phyloP scores from a whole-genome alignment of 345 rosid genomes.

The Boechera retrofracta region DNA sequence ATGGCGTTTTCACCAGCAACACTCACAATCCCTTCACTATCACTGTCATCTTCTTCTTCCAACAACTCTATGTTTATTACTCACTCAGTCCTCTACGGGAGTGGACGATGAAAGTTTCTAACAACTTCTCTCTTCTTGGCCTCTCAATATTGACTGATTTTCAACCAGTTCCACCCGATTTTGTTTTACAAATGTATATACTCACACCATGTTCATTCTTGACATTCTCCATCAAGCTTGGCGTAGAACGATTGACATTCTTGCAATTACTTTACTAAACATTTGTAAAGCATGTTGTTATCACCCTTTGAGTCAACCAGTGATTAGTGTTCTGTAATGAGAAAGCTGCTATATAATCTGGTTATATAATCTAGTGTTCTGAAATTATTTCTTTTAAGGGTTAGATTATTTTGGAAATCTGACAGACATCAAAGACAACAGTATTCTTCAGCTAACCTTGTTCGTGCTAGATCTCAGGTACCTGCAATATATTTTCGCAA shows the following conservation, averaged over 20 bases:
- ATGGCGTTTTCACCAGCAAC: conserved; percentile 15
- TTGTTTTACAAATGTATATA: conserved; percentile 17
- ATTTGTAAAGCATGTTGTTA: conserved; percentile 11
- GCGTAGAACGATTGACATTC: neutral
- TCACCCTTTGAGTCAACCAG: conserved; percentile 1
- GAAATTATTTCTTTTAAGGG: neutral
- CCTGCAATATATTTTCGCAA: neutral
- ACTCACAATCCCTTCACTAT: conserved; percentile 30
- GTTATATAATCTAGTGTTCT: neutral
- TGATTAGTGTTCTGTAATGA: neutral
- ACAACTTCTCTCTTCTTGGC: conserved; percentile 10
- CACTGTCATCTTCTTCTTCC: conserved; percentile 33
- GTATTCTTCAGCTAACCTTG: conserved; percentile 6
- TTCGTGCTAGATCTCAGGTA: conserved; percentile 22
- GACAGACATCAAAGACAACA: neutral
- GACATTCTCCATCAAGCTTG: conserved; percentile 21
- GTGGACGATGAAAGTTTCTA: conserved; percentile 42
- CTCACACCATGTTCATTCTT: conserved; percentile 14
- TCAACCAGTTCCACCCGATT: neutral
- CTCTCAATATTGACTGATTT: neutral
- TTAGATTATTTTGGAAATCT: conserved; percentile 2
- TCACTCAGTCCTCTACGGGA: conserved; percentile 44
- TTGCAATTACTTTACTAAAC: neutral
- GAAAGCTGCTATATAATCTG: neutral
- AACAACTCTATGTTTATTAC: conserved; percentile 43